These are phyloP conservation scores for Ogataea corticis DNA, from an alignment of 805 yeast species.

Conservation along the genomic window DNA sequence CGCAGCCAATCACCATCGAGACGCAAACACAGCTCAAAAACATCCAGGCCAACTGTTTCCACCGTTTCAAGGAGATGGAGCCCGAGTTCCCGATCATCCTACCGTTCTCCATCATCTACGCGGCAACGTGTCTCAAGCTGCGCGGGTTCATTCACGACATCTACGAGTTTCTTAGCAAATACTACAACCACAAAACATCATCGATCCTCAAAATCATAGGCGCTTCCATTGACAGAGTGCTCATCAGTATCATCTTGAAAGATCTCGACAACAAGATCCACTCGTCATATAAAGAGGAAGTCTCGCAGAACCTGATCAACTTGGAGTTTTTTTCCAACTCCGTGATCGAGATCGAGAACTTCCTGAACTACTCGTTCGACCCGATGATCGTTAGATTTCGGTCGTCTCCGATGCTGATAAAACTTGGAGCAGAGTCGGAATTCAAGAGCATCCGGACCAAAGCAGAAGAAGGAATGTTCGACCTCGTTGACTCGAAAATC, in stretches of 20 bases:
- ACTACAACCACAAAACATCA: constrained; percentile 62
- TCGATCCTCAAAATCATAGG: constrained; percentile 61
- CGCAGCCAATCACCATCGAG: constrained; percentile 79
- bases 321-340: constrained; percentile 83
- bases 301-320: constrained; percentile 86
- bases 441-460: constrained; percentile 61
- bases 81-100: constrained; percentile 58
- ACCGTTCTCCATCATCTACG: constrained; percentile 88
- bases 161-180: constrained; percentile 62
- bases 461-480: constrained; percentile 81
- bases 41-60: constrained; percentile 45
- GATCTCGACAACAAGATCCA: constrained; percentile 61
- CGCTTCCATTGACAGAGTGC: constrained; percentile 64
- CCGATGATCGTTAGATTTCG: constrained; percentile 38
- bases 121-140: constrained; percentile 78
- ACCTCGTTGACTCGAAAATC: constrained; percentile 78
- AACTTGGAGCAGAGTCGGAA: constrained; percentile 42
- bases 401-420: constrained; percentile 28
- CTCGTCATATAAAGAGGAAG: constrained; percentile 81
- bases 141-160: constrained; percentile 65
- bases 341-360: constrained; percentile 62
- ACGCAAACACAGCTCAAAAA: constrained; percentile 60
- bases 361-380: constrained; percentile 34
- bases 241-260: constrained; percentile 64
- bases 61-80: constrained; percentile 23